A percentile compares a stretch with the other conserved stretches of the same genome.
phyloP scores from a whole-genome alignment of 129 eudicot species.

The Helianthus annuus region HanXRQr2.0-SUNRISE NC_035440.2:23701831-23702330 shows the following conservation, averaged over 20 bases:
- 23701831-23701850: too few relatives aligned
- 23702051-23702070: neutral
- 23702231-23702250: neutral
- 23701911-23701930: too few relatives aligned
- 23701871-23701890: too few relatives aligned
- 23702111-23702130: neutral
- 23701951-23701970: too few relatives aligned
- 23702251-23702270: neutral
- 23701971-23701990: too few relatives aligned
- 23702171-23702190: neutral
- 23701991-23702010: too few relatives aligned
- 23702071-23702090: neutral
- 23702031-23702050: neutral
- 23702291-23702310: neutral
- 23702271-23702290: neutral
- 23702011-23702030: too few relatives aligned
- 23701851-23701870: too few relatives aligned
- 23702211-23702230: constrained; percentile 3
- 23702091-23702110: neutral
- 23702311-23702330: neutral
- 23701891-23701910: too few relatives aligned
- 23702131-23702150: neutral
- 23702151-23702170: neutral
- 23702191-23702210: constrained; percentile 1
- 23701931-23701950: too few relatives aligned